Evolutionary conservation across 225 moss, liverwort and hornwort genomes (phyloP).

Genomic region (Asterella californica): DNA sequence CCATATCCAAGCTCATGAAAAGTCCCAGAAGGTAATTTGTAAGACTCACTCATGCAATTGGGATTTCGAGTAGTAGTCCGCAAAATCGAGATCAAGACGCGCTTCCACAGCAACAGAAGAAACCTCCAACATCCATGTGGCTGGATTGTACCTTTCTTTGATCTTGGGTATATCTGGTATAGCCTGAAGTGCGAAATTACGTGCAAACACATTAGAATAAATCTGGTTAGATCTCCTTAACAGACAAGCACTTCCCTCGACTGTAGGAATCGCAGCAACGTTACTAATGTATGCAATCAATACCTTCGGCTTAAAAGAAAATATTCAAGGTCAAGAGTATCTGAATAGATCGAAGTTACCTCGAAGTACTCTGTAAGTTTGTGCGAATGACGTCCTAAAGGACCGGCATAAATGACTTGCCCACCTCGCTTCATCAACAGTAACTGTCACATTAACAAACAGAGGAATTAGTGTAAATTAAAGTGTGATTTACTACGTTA

Average conservation of each 20-base stretch:
- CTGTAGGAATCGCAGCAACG: neutral
- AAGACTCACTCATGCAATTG: constrained; percentile 50
- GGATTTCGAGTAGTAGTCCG: constrained; percentile 55
- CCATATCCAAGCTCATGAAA: neutral
- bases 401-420: constrained; percentile 80
- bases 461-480: neutral
- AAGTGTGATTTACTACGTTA: neutral
- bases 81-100: constrained; percentile 62
- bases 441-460: constrained; percentile 30
- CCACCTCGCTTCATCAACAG: constrained; percentile 86
- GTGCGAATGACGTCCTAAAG: constrained; percentile 66
- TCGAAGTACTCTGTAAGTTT: constrained; percentile 81
- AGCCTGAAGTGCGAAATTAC: constrained; percentile 33
- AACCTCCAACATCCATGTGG: constrained; percentile 89
- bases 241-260: neutral
- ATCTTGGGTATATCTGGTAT: constrained; percentile 65
- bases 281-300: neutral
- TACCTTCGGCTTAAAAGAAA: neutral
- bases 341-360: constrained; percentile 32
- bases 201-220: neutral
- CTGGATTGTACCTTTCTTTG: constrained; percentile 77
- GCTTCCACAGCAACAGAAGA: constrained; percentile 48
- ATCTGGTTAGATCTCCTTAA: neutral
- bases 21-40: neutral
- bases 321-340: neutral